Percentiles rank a stretch among this genome's conserved stretches.
Conservation (phyloP, 2,329 filamentous ascomycete genomes). For the Penicillium crustosum region DNA sequence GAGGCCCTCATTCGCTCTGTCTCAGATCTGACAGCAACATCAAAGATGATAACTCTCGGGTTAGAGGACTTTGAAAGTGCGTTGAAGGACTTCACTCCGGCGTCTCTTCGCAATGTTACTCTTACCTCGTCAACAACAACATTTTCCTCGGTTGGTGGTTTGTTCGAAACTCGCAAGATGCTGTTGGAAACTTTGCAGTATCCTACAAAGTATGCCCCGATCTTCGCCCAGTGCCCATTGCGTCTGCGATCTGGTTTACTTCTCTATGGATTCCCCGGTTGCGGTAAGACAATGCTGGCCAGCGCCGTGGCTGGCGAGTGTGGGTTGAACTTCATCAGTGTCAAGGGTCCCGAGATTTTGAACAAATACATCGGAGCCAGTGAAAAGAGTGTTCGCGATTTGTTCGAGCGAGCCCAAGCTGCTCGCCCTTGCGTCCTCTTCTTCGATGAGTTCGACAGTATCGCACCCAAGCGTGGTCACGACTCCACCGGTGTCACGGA, state of each 20-base stretch:
- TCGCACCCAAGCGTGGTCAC: constrained; percentile 94
- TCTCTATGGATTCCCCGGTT: constrained; percentile 92
- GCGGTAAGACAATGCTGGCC: constrained; percentile 92
- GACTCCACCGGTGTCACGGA: constrained; percentile 98
- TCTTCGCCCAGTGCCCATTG: constrained; percentile 92
- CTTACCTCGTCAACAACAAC: constrained; percentile 90
- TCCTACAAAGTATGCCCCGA: constrained; percentile 95
- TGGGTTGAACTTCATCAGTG: constrained; percentile 95
- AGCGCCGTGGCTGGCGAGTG: constrained; percentile 98
- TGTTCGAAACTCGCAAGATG: constrained; percentile 82
- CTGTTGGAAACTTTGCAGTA: constrained; percentile 94
- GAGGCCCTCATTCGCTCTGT: constrained; percentile 89
- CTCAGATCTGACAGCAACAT: constrained; percentile 50
- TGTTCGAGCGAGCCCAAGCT: constrained; percentile 87
- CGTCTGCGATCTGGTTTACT: constrained; percentile 90
- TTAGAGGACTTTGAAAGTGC: constrained; percentile 79
- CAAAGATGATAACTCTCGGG: constrained; percentile 63
- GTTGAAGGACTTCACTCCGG: constrained; percentile 88
- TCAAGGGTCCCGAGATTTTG: constrained; percentile 95
- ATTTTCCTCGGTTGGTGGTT: constrained; percentile 87
- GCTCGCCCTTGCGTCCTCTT: constrained; percentile 93
- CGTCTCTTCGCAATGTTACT: constrained; percentile 90
- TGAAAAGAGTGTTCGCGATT: constrained; percentile 91
- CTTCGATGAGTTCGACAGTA: constrained; percentile 98
- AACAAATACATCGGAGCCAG: constrained; percentile 99